A percentile compares a stretch with the other conserved stretches of the same genome.
Evolutionary conservation across 352 stramenopile genomes (phyloP).

Genomic region (Pythium chondricola): DNA sequence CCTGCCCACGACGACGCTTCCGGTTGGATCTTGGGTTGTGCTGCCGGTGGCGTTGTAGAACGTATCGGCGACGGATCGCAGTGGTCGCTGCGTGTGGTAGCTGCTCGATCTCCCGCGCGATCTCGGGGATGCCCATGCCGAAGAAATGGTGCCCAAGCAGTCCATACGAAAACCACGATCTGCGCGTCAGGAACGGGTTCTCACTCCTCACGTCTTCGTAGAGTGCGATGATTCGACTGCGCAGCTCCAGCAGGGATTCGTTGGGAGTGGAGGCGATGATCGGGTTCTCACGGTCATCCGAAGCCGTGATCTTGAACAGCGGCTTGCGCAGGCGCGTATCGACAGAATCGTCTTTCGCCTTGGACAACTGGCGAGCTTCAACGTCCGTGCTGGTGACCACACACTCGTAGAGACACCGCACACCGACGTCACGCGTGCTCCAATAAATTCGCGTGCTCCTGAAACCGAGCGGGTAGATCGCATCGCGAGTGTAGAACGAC

Average conservation of each 20-base stretch:
- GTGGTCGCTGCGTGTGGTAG: conserved; percentile 68
- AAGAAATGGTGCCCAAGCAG: conserved; percentile 79
- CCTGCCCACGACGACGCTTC: conserved; percentile 21
- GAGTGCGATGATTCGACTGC: conserved; percentile 60
- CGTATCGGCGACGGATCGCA: conserved; percentile 42
- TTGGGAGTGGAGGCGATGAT: conserved; percentile 60
- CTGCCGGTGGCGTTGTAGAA: conserved; percentile 24
- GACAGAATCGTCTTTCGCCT: conserved; percentile 17
- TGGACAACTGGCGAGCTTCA: conserved; percentile 35
- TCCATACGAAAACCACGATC: conserved; percentile 78
- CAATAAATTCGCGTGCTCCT: conserved; percentile 92
- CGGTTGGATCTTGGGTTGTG: background rate
- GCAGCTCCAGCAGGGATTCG: conserved; percentile 66
- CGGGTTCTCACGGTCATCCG: conserved; percentile 54
- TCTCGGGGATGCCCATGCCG: conserved; percentile 64
- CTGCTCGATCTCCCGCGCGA: conserved; percentile 59
- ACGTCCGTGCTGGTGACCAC: conserved; percentile 78
- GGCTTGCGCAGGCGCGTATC: conserved; percentile 14
- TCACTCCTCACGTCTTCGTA: conserved; percentile 56
- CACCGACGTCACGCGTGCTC: conserved; percentile 52
- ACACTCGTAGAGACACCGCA: conserved; percentile 88
- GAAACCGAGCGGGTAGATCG: conserved; percentile 88
- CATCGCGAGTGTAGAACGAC: conserved; percentile 82
- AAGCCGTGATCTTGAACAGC: conserved; percentile 76
- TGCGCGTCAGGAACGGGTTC: conserved; percentile 73